Percentiles rank a stretch among this genome's conserved stretches.
These are phyloP conservation scores for Pseudonectria buxi DNA, from an alignment of 2,329 filamentous ascomycete genomes.

Conservation along the genomic window DNA sequence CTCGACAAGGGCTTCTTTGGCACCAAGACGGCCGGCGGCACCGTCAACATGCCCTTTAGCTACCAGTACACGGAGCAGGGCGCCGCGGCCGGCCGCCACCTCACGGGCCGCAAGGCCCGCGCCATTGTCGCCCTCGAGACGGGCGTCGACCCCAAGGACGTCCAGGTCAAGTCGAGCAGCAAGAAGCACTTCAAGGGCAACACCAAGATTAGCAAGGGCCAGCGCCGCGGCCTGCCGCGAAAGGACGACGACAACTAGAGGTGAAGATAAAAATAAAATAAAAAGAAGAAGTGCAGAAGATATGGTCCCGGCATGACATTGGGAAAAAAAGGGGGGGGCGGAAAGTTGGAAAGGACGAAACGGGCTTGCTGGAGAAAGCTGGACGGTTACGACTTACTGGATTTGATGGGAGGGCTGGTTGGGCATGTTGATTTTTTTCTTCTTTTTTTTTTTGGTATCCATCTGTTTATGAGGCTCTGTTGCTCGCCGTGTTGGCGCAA, in stretches of 20 bases:
- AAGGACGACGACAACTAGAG: constrained; percentile 3
- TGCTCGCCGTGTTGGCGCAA: too few relatives aligned
- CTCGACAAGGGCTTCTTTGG: constrained; percentile 91
- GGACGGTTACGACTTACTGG: too few relatives aligned
- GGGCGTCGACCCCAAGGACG: constrained; percentile 74
- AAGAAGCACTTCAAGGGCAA: constrained; percentile 97
- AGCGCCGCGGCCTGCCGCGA: constrained; percentile 22
- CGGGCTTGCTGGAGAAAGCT: too few relatives aligned
- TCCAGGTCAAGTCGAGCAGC: constrained; percentile 57
- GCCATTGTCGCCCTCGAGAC: constrained; percentile 77
- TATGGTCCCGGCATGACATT: constrained; percentile 3
- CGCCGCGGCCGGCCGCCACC: constrained; percentile 48
- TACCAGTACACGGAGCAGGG: constrained; percentile 85
- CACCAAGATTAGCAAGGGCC: constrained; percentile 52
- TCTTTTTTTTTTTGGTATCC: too few relatives aligned
- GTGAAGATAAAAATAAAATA: constrained; percentile 46
- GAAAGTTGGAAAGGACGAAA: too few relatives aligned
- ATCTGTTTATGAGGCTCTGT: too few relatives aligned
- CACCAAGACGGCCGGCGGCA: constrained; percentile 54
- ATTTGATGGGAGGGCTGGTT: too few relatives aligned
- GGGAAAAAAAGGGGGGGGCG: too few relatives aligned
- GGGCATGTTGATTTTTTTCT: too few relatives aligned
- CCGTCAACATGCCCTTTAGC: constrained; percentile 75
- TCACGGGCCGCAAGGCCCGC: constrained; percentile 78
- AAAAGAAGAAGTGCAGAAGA: constrained; percentile 30